Conservation (phyloP, 495 filamentous ascomycete species). For the Xylaria castorea region DNA sequence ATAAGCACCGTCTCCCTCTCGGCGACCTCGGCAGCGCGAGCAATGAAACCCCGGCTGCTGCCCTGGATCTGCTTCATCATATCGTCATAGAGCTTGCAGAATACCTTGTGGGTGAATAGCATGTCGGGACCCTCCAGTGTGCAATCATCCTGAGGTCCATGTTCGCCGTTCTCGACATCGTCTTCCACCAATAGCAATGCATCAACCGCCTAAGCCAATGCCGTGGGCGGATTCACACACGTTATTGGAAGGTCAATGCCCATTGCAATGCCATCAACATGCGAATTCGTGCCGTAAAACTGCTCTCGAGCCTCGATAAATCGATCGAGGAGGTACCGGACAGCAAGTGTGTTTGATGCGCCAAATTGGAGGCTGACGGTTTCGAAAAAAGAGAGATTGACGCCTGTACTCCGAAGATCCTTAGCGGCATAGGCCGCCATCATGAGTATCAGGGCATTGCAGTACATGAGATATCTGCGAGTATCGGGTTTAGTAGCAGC, state of each 20-base stretch:
- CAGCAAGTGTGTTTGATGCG: background rate
- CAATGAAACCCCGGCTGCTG: background rate
- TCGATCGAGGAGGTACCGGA: background rate
- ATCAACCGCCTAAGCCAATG: background rate
- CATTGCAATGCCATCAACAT: too few species aligned
- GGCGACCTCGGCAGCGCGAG: background rate
- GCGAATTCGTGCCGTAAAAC: too few species aligned
- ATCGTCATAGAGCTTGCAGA: background rate
- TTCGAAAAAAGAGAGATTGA: background rate
- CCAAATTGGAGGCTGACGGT: background rate
- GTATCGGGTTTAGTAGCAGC: background rate
- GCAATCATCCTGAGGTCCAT: background rate
- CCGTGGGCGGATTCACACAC: background rate
- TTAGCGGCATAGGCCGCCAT: background rate
- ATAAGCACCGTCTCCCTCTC: too few species aligned
- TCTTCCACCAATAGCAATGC: background rate
- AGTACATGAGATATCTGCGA: background rate
- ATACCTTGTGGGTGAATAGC: background rate
- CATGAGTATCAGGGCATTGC: background rate
- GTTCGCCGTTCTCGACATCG: background rate
- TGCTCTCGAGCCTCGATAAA: background rate
- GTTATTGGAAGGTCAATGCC: background rate
- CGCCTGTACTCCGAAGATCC: background rate
- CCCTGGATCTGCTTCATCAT: background rate
- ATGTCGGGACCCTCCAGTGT: background rate